Base-by-base conservation (phyloP, 108 stramenopile genomes). In the Cyclostephanos invisitatus region DNA sequence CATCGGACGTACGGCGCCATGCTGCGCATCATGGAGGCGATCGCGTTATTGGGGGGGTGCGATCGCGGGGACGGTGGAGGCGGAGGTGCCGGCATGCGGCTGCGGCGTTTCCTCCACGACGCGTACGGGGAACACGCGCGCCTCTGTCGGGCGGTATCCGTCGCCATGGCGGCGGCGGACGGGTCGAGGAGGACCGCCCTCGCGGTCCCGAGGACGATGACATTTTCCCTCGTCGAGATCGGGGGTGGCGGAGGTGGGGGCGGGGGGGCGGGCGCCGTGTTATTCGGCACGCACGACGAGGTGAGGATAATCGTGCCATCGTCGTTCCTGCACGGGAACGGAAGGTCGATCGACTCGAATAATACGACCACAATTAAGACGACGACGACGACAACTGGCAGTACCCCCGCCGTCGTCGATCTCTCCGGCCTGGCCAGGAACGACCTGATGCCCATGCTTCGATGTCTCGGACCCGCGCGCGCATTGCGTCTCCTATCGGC, bases 381-480 rank as follows among this genome's bases (percentile, higher is more conserved):
- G 27, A 51, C 47, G 25, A 56, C 42, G 25, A n/a, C n/a, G n/a
- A n/a, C n/a, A n/a, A n/a, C n/a, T n/a, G n/a, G n/a, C n/a, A n/a
- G n/a, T n/a, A n/a, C n/a, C n/a, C n/a, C 32, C 32, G 32, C 32
- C 32, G 32, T 32, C 32, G 3, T 4, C 32, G 32, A 32, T 32
- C 4, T 22, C 35, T 21, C 55, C 12, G 70, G 65, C 2, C 36
- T 70, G 10, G 62, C 58, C n/a, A 36, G 71, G 22, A 79, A 79
- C 55, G 70, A 79, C 62, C 67, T 79, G 68, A 48, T 85, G 57
- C 84, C 84, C 24, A 67, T 85, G 70, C 49, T 85, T 7, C 78
- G 84, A 20, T 85, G 74, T 56, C 56, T 85, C 2, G 82, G 82
- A 25, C 64, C 75, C 0, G 25, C 62, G 12, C 60, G 74, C 10